Evolutionary conservation across 2,329 filamentous ascomycete genomes (phyloP).

Genomic region (Aspergillus alliaceus): DNA sequence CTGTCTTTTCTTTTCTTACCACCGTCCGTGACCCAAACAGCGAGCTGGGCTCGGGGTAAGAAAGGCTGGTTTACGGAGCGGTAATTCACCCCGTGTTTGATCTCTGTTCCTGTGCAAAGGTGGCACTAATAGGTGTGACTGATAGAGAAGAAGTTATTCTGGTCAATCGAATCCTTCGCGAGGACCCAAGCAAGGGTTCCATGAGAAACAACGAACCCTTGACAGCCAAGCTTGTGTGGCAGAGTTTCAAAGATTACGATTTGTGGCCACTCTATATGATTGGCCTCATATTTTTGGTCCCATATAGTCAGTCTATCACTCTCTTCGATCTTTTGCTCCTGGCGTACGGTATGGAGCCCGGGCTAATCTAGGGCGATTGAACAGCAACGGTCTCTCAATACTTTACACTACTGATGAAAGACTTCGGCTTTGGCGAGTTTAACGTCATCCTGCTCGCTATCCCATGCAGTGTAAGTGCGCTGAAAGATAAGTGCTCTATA

Average conservation of each 20-base stretch:
- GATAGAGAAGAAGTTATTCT: conserved; percentile 63
- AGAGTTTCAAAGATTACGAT: conserved; percentile 53
- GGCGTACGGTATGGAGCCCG: not conserved
- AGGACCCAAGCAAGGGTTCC: conserved; percentile 55
- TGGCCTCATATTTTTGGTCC: conserved; percentile 40
- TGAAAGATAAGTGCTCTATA: conserved; percentile 24
- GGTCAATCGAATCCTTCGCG: conserved; percentile 59
- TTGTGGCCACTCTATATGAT: conserved; percentile 56
- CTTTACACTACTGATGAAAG: conserved; percentile 39
- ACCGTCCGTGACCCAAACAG: conserved; percentile 60
- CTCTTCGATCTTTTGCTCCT: not conserved
- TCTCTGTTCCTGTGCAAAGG: not conserved
- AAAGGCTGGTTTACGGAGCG: conserved; percentile 65
- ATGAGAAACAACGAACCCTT: conserved; percentile 58
- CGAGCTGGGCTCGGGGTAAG: conserved; percentile 29
- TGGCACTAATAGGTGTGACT: not conserved
- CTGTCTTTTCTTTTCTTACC: conserved; percentile 53
- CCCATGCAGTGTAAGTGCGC: conserved; percentile 43
- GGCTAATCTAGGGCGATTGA: not conserved
- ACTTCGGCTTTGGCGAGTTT: conserved; percentile 57
- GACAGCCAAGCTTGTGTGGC: conserved; percentile 47
- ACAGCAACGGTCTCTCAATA: conserved; percentile 26
- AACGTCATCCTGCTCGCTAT: conserved; percentile 60
- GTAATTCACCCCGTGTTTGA: conserved; percentile 2
- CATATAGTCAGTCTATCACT: conserved; percentile 18